These are phyloP conservation scores for Podila clonocystis DNA, from an alignment of 192 early-diverging fungal species.

Conservation along the genomic window DNA sequence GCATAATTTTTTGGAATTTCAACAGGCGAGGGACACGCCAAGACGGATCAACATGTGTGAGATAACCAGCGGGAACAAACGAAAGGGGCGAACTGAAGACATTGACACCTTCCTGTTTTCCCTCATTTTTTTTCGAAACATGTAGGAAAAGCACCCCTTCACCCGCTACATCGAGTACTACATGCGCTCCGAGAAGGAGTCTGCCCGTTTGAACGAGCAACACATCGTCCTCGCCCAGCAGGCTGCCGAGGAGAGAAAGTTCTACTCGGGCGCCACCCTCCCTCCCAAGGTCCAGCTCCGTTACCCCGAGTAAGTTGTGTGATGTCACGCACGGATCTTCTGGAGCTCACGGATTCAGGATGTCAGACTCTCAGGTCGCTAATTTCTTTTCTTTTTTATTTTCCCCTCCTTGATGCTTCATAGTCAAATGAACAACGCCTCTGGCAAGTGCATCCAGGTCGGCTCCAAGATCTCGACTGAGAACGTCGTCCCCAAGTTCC, in stretches of 20 bases:
- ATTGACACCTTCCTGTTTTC: background rate
- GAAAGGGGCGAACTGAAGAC: no score
- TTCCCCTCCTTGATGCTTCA: no score
- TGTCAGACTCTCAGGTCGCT: no score
- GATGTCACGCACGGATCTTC: no score
- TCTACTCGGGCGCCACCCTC: slow-evolving; percentile 11
- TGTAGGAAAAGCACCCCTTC: slow-evolving; percentile 49
- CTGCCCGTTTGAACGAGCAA: slow-evolving; percentile 40
- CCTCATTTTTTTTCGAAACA: background rate
- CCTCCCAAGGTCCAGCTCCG: slow-evolving; percentile 48
- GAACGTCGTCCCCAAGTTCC: slow-evolving; percentile 25
- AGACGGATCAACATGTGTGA: no score
- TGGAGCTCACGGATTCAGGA: no score
- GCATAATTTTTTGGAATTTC: no score
- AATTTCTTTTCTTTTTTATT: no score
- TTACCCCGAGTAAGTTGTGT: slow-evolving; percentile 42
- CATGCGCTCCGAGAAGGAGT: slow-evolving; percentile 52
- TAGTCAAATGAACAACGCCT: slow-evolving; percentile 35
- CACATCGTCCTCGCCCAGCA: slow-evolving; percentile 39
- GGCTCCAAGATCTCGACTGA: slow-evolving; percentile 9
- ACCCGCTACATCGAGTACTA: slow-evolving; percentile 54
- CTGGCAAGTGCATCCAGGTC: slow-evolving; percentile 20
- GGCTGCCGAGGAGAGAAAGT: slow-evolving; percentile 19
- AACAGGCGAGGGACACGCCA: no score
- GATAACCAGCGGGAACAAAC: no score